Evolutionary conservation across 345 rosid genomes (phyloP).

Genomic region (Eucalyptus tenuipes): DNA sequence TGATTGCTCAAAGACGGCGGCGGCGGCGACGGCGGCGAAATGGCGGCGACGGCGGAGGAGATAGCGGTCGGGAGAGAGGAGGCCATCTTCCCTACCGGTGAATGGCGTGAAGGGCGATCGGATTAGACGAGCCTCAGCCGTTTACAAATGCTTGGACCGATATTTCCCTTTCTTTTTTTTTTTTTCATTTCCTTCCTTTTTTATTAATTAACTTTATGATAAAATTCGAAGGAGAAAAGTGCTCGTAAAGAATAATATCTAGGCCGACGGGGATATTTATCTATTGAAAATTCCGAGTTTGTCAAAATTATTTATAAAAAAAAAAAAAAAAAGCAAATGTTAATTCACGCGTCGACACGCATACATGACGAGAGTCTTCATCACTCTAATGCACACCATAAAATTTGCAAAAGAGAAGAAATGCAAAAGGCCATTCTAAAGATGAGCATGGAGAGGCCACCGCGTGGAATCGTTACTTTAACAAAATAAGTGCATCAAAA

Average conservation of each 20-base stretch:
- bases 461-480: background rate
- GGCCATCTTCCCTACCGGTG: background rate
- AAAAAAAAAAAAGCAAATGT: background rate
- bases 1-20: background rate
- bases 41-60: background rate
- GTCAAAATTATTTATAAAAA: background rate
- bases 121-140: fast-evolving
- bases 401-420: background rate
- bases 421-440: background rate
- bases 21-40: background rate
- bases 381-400: background rate
- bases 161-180: fast-evolving
- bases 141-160: fast-evolving
- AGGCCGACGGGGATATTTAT: background rate
- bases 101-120: background rate
- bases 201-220: background rate
- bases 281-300: background rate
- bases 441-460: background rate
- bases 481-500: fast-evolving
- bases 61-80: background rate
- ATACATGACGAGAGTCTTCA: background rate
- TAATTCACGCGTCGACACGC: background rate
- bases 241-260: background rate
- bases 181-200: background rate
- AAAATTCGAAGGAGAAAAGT: background rate